These are phyloP conservation scores for Aspergillus sp. DNA, from an alignment of 2,329 filamentous ascomycete species.

Conservation along the genomic window DNA sequence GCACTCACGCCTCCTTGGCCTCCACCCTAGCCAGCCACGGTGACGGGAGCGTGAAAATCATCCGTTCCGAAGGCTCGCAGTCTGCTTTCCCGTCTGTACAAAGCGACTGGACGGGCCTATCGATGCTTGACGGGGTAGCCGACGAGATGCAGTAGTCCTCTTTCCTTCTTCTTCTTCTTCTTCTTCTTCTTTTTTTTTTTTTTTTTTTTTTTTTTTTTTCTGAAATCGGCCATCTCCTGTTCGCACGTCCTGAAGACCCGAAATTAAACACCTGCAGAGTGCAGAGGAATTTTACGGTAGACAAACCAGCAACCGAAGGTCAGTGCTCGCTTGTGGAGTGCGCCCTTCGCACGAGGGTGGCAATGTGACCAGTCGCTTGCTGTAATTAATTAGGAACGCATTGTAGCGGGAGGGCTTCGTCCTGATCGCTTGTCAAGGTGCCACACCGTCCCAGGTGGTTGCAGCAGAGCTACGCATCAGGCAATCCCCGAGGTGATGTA, in stretches of 20 bases:
- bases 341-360: constrained; percentile 11
- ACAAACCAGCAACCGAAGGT: background rate
- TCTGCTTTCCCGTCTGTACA: constrained; percentile 6
- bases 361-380: constrained; percentile 15
- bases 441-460: constrained; percentile 9
- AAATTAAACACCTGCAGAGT: constrained; percentile 6
- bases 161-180: background rate
- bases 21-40: constrained; percentile 12
- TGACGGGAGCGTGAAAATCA: constrained; percentile 9
- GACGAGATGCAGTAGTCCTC: constrained; percentile 1
- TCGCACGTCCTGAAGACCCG: background rate
- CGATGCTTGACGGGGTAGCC: constrained; percentile 3
- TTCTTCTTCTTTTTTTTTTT: background rate
- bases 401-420: background rate
- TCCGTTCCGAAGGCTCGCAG: constrained; percentile 3
- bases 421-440: constrained; percentile 2
- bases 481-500: constrained; percentile 9
- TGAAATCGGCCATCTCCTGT: constrained; percentile 2
- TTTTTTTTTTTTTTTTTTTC: background rate
- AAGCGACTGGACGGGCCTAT: constrained; percentile 9
- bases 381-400: constrained; percentile 6
- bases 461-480: constrained; percentile 13
- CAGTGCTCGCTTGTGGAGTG: constrained; percentile 8
- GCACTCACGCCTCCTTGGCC: background rate
- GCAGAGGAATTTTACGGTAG: background rate